phyloP scores from a whole-genome alignment of 2,329 filamentous ascomycete species.

The Nigrograna mackinnonii region DNA sequence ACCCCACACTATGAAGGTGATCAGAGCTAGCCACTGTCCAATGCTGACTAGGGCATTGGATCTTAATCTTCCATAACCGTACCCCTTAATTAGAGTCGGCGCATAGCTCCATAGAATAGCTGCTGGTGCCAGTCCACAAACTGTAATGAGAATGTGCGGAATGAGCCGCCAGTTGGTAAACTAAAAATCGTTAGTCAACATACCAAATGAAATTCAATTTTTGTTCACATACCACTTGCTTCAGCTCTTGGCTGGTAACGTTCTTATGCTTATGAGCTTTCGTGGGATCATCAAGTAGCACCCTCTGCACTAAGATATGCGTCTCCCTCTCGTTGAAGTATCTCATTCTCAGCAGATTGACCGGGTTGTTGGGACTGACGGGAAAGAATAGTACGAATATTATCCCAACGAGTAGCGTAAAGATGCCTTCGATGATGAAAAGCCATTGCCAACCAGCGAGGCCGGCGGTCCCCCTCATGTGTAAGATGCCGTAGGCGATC shows the following conservation, averaged over 20 bases:
- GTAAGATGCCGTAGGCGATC: slow-evolving; percentile 21
- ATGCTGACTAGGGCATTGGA: slow-evolving; percentile 37
- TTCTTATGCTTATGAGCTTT: background rate
- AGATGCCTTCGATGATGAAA: background rate
- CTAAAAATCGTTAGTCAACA: background rate
- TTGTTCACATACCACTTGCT: background rate
- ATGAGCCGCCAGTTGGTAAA: slow-evolving; percentile 33
- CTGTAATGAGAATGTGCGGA: slow-evolving; percentile 34
- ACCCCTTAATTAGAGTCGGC: slow-evolving; percentile 29
- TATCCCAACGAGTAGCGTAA: background rate
- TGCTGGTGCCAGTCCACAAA: slow-evolving; percentile 33
- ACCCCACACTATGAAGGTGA: slow-evolving; percentile 3
- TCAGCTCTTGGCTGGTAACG: background rate
- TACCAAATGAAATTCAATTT: background rate
- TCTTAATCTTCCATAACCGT: slow-evolving; percentile 27
- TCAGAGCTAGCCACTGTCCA: slow-evolving; percentile 32
- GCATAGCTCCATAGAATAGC: slow-evolving; percentile 35
- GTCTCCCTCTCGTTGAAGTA: background rate
- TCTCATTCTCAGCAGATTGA: background rate
- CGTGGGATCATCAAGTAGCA: background rate
- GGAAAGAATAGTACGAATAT: background rate
- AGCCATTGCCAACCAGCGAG: slow-evolving; percentile 25
- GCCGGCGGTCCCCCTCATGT: slow-evolving; percentile 18
- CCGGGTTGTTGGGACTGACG: background rate
- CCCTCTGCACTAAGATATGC: background rate